Percentiles rank a stretch among this genome's conserved stretches.
Evolutionary conservation across 2,329 filamentous ascomycete species (phyloP).

Genomic region (Teratosphaeria epicoccoides): DNA sequence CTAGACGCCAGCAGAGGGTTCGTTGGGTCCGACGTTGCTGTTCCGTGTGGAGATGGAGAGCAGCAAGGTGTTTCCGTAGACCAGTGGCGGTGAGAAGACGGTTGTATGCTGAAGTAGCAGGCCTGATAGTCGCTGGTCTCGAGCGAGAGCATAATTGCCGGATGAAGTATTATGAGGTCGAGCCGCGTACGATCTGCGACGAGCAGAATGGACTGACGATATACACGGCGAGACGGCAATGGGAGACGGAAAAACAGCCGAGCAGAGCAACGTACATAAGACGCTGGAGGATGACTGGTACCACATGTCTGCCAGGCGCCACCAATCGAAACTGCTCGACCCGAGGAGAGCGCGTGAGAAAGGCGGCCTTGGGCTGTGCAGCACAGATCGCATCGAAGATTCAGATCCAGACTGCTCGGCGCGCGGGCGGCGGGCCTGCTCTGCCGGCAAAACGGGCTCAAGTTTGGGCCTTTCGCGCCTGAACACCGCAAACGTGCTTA

Average conservation of each 20-base stretch:
- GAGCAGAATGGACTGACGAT: neutral
- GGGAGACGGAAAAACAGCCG: neutral
- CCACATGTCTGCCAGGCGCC: neutral
- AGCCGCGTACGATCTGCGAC: neutral
- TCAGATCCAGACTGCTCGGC: neutral
- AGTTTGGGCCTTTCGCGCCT: neutral
- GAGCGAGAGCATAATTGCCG: constrained; percentile 1
- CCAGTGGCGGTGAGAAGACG: neutral
- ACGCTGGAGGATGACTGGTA: neutral
- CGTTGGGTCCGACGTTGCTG: neutral
- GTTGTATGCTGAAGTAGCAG: constrained; percentile 3
- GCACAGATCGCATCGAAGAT: neutral
- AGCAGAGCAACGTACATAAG: neutral
- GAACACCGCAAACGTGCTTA: neutral
- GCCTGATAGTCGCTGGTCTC: neutral
- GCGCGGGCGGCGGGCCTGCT: neutral
- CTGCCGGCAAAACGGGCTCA: neutral
- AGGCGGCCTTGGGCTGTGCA: neutral
- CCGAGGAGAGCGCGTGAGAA: neutral
- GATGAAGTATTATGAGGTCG: neutral
- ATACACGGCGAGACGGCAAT: neutral
- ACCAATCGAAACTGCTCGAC: neutral
- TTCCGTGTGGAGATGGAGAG: neutral
- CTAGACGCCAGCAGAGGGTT: constrained; percentile 2
- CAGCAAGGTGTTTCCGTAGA: constrained; percentile 4